Evolutionary conservation across 148 eudicot species (phyloP).

Genomic region (Limonium bicolor): DNA sequence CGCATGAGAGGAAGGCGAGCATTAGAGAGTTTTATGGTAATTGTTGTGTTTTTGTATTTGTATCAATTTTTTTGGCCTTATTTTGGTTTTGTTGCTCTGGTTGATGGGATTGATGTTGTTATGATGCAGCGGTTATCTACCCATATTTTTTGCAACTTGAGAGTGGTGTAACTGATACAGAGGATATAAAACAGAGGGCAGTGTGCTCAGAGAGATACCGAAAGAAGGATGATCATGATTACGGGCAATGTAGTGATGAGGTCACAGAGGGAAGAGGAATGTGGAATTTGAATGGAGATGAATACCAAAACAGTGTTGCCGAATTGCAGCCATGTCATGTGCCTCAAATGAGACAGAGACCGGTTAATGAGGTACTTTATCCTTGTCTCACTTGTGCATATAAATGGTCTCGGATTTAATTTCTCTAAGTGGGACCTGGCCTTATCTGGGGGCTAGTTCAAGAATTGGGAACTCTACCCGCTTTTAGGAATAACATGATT

Average conservation of each 20-base stretch:
- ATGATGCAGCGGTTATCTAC: conserved; percentile 61
- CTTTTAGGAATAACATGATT: too few species aligned
- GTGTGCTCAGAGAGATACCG: conserved; percentile 77
- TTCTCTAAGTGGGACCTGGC: too few species aligned
- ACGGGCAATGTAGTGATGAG: conserved; percentile 31
- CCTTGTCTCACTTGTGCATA: too few species aligned
- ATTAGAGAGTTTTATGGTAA: conserved; percentile 88
- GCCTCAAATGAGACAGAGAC: conserved; percentile 83
- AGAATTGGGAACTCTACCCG: too few species aligned
- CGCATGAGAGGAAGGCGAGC: conserved; percentile 90
- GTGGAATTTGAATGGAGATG: conserved; percentile 95
- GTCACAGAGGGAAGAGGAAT: conserved; percentile 88
- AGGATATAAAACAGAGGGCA: conserved; percentile 74
- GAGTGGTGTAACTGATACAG: conserved; percentile 73
- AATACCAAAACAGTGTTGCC: conserved; percentile 78
- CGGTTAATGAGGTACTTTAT: too few species aligned
- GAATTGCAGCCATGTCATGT: conserved; percentile 81
- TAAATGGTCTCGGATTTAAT: too few species aligned
- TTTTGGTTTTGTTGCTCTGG: not conserved
- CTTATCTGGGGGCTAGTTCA: too few species aligned
- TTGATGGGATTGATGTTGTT: too few species aligned
- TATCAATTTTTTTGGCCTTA: not conserved
- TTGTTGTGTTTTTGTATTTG: not conserved
- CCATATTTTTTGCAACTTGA: conserved; percentile 91
- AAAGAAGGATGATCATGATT: conserved; percentile 62